phyloP scores from a whole-genome alignment of 2,329 filamentous ascomycete genomes.

The Podosphaera leucotricha region DNA sequence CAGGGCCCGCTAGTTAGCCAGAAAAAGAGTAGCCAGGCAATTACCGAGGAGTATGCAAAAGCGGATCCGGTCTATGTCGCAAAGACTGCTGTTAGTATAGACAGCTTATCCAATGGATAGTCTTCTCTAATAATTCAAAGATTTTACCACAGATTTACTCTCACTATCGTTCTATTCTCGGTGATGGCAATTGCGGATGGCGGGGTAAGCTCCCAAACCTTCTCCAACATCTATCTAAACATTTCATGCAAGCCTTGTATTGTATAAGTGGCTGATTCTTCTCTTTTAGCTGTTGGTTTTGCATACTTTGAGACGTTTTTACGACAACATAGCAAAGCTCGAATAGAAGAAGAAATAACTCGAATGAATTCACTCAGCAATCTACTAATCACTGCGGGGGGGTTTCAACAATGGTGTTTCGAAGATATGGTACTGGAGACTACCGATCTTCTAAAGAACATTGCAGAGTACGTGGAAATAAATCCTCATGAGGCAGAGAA shows the following conservation, averaged over 20 bases:
- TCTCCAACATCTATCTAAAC: conserved; percentile 1
- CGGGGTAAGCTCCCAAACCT: conserved; percentile 42
- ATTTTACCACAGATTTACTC: conserved; percentile 63
- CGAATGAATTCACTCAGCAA: conserved; percentile 50
- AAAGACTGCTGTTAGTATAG: conserved; percentile 55
- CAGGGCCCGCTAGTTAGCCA: conserved; percentile 69
- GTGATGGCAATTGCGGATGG: conserved; percentile 95
- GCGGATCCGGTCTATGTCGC: conserved; percentile 65
- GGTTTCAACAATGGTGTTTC: conserved; percentile 44
- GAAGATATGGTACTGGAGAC: conserved; percentile 70
- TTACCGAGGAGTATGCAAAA: conserved; percentile 69
- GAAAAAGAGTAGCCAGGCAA: conserved; percentile 50
- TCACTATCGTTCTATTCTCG: conserved; percentile 66
- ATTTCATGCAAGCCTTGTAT: no score
- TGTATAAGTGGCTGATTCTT: conserved; percentile 1
- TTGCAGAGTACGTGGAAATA: conserved; percentile 30
- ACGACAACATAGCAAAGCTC: conserved; percentile 35
- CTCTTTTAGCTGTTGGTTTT: conserved; percentile 56
- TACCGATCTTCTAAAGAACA: conserved; percentile 38
- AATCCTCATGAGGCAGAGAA: conserved; percentile 24
- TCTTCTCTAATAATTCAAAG: conserved; percentile 22
- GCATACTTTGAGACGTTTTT: conserved; percentile 77
- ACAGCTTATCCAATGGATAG: background rate
- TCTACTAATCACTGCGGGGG: conserved; percentile 46
- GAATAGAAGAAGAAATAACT: conserved; percentile 44